These are phyloP conservation scores for Leccinum obscurum DNA, from an alignment of 768 basidiomycete species.

Conservation along the genomic window DNA sequence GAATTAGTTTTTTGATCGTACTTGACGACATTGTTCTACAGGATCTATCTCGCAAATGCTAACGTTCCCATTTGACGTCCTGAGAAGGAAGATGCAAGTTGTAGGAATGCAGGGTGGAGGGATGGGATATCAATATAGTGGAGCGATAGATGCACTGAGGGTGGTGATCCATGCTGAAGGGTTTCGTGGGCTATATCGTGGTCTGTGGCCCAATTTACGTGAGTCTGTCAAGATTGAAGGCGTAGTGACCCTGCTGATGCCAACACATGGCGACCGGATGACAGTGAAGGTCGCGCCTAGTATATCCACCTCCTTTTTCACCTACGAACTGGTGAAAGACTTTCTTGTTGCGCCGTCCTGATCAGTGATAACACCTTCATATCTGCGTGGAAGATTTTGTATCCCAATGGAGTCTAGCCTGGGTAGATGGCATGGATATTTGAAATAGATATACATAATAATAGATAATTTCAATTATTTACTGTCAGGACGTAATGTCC, in stretches of 20 bases:
- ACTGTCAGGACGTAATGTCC: slow-evolving; percentile 9
- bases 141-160: slow-evolving; percentile 75
- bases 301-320: slow-evolving; percentile 85
- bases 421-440: not conserved
- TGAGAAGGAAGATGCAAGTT: slow-evolving; percentile 96
- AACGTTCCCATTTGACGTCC: slow-evolving; percentile 94
- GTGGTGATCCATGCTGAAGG: slow-evolving; percentile 77
- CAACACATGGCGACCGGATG: slow-evolving; percentile 11
- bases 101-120: slow-evolving; percentile 68
- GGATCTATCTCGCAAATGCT: slow-evolving; percentile 92
- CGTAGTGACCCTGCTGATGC: slow-evolving; percentile 4
- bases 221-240: slow-evolving; percentile 32
- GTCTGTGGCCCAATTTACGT: slow-evolving; percentile 89
- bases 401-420: not conserved
- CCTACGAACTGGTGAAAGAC: slow-evolving; percentile 69
- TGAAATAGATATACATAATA: not conserved
- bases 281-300: slow-evolving; percentile 90
- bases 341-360: slow-evolving; percentile 31
- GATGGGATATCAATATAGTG: slow-evolving; percentile 67
- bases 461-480: slow-evolving; percentile 11
- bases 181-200: slow-evolving; percentile 73
- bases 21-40: slow-evolving; percentile 25
- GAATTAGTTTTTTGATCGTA: slow-evolving; percentile 1
- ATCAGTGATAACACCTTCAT: not conserved
- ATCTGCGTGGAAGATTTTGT: not conserved